phyloP scores from a whole-genome alignment of 1,284 basidiomycete species.

The Schizophyllum commune region DNA sequence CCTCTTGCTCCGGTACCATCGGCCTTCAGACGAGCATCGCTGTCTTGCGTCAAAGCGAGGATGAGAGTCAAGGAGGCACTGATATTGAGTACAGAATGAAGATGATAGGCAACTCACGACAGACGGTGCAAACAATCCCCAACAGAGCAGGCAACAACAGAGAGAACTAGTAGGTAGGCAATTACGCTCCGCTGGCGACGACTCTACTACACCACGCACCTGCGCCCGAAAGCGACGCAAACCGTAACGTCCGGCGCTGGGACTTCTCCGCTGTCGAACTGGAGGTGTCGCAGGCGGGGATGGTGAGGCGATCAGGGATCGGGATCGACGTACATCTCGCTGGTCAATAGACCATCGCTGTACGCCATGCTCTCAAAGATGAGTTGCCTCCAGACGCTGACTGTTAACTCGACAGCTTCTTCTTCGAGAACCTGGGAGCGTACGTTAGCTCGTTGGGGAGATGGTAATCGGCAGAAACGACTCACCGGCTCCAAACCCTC shows the following conservation, averaged over 20 bases:
- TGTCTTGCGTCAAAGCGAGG: no score
- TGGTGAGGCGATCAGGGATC: background rate
- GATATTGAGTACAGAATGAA: background rate
- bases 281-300: no score
- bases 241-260: background rate
- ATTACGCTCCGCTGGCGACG: background rate
- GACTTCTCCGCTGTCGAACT: background rate
- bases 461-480: background rate
- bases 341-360: conserved; percentile 74
- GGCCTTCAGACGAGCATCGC: background rate
- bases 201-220: background rate
- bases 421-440: conserved; percentile 72
- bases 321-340: conserved; percentile 63
- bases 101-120: background rate
- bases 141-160: background rate
- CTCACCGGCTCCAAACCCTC: conserved; percentile 80
- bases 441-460: conserved; percentile 2
- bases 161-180: background rate
- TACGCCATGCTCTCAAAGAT: conserved; percentile 89
- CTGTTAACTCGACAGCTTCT: conserved; percentile 71
- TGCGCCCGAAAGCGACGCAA: background rate
- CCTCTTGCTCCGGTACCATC: background rate
- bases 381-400: conserved; percentile 79
- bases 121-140: background rate
- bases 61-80: background rate